These are phyloP conservation scores for Cladophialophora immunda DNA, from an alignment of 2,329 filamentous ascomycete genomes.

Conservation along the genomic window DNA sequence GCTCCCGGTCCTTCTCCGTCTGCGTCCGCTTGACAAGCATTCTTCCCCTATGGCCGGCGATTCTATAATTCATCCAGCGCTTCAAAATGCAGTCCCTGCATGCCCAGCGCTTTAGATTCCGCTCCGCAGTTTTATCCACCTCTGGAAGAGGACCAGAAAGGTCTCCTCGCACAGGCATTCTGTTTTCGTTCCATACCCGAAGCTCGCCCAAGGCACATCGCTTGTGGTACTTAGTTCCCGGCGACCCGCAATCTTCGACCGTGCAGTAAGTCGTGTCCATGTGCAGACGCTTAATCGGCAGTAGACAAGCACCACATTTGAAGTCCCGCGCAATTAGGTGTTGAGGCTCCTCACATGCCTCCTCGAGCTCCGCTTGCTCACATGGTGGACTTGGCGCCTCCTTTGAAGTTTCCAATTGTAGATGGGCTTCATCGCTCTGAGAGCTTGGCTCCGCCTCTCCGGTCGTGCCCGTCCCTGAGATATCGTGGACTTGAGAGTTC, in stretches of 20 bases:
- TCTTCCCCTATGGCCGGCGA: background rate
- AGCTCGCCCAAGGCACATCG: constrained; percentile 22
- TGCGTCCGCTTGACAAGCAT: background rate
- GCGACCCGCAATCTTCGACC: constrained; percentile 26
- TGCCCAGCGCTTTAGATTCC: background rate
- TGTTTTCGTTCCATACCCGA: background rate
- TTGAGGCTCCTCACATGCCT: background rate
- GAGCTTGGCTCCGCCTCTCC: background rate
- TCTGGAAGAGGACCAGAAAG: background rate
- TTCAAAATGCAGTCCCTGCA: background rate
- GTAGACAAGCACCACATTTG: constrained; percentile 30
- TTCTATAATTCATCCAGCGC: background rate
- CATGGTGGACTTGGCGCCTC: background rate
- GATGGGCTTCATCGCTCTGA: background rate
- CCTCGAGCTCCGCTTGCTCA: background rate
- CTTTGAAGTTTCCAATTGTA: background rate
- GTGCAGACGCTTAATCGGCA: constrained; percentile 20
- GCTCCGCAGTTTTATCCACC: background rate
- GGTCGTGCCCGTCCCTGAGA: background rate
- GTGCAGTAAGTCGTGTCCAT: constrained; percentile 28
- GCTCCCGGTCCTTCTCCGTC: background rate
- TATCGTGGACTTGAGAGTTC: background rate
- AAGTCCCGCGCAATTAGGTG: background rate
- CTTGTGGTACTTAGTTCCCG: constrained; percentile 32
- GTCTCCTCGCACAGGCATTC: background rate